phyloP scores from a whole-genome alignment of 345 rosid species.

The Ricinus communis region DNA sequence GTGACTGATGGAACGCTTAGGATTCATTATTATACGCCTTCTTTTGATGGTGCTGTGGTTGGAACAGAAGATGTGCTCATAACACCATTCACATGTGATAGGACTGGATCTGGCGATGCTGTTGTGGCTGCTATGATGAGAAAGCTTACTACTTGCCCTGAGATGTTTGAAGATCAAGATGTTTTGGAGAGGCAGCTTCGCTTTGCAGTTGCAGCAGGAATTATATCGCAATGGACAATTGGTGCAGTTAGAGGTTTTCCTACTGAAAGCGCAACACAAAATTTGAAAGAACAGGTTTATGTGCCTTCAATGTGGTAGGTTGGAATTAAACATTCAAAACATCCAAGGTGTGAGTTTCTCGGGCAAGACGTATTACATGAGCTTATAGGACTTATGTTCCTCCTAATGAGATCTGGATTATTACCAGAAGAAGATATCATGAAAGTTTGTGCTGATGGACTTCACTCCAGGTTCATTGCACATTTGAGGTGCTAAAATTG shows the following conservation, averaged over 20 bases:
- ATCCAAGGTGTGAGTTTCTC: not conserved
- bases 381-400: not conserved
- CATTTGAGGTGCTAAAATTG: not conserved
- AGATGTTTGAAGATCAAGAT: conserved; percentile 77
- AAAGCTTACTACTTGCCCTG: conserved; percentile 69
- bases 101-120: conserved; percentile 97
- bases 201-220: conserved; percentile 82
- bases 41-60: conserved; percentile 70
- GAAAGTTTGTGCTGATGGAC: not conserved
- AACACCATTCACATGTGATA: conserved; percentile 87
- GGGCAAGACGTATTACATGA: not conserved
- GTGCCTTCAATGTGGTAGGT: conserved; percentile 93
- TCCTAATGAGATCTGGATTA: not conserved
- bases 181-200: conserved; percentile 80
- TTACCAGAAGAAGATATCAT: not conserved
- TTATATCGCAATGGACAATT: conserved; percentile 92
- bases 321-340: conserved; percentile 3
- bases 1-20: conserved; percentile 89
- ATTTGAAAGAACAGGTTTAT: conserved; percentile 90
- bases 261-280: conserved; percentile 84
- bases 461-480: not conserved
- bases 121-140: conserved; percentile 85
- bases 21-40: conserved; percentile 74
- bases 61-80: conserved; percentile 91
- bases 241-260: conserved; percentile 92